Evolutionary conservation across 2,329 filamentous ascomycete species (phyloP), one percentile per base, ranked within the genome.

Genomic region (Daldinia sp.): DNA sequence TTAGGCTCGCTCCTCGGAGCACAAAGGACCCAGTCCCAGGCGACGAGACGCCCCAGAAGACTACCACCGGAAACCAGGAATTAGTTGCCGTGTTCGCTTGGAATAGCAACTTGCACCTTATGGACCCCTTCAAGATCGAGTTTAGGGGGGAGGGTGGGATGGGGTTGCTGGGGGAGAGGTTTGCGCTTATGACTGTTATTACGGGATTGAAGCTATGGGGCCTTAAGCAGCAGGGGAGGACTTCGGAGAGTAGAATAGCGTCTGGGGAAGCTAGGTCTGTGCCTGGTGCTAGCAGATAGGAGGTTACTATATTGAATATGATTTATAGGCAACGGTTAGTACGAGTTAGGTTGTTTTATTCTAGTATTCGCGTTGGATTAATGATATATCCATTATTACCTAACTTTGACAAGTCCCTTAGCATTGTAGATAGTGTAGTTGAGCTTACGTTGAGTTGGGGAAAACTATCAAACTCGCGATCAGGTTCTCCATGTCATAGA

Each of bases 21-120:
- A 32, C 9, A 59, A 34, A 15, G 37, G 27, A 13, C 21, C 21
- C 17, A 54, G 34, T 27, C 30, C 27, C 34, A 50, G 55, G 39
- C 10, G 27, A 39, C n/a, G 39, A 19, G 10, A 8, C n/a, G 11
- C 9, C 17, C 13, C 23, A 37, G 3, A 53, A 29, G 21, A 29
- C 3, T 3, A 4, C 49, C 13, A 9, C 11, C 3, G 3, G 29
- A 39, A 11, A 45, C 4, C 9, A 34, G 5, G 59, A 64, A 19
- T 34, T 51, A 5, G 35, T 66, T 9, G 60, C 63, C n/a, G 17
- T 64, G 11, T 45, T 68, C 29, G 41, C 56, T 21, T 68, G 63
- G 63, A 60, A 32, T 15, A 61, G 34, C 17, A 57, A 10, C 13
- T 58, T 43, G 50, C 45, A 45, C 10, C n/a, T 63, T n/a, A 66